Conservation (phyloP, 495 filamentous ascomycete genomes). For the Penicillium cinerascens region DNA sequence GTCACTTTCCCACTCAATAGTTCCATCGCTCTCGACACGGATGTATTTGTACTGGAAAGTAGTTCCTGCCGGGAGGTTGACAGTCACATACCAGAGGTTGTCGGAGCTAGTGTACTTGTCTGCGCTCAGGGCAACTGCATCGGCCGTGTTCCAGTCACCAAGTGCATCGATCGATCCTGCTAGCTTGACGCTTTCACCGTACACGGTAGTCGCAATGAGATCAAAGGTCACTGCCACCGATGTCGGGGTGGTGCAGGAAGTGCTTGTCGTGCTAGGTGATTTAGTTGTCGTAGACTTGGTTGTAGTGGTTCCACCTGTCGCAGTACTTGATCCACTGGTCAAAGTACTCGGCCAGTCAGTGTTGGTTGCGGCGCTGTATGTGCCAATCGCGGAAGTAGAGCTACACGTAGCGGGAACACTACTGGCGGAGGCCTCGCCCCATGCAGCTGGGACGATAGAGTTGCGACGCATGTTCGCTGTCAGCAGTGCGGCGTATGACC, state of each 20-base stretch:
- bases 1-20: slow-evolving; percentile 60
- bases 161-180: slow-evolving; percentile 52
- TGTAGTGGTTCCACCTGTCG: slow-evolving; percentile 28
- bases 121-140: slow-evolving; percentile 51
- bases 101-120: slow-evolving; percentile 51
- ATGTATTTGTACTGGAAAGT: slow-evolving; percentile 68
- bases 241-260: slow-evolving; percentile 40
- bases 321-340: slow-evolving; percentile 31
- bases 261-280: slow-evolving; percentile 10
- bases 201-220: slow-evolving; percentile 48
- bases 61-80: slow-evolving; percentile 50
- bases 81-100: slow-evolving; percentile 54
- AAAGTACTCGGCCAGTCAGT: slow-evolving; percentile 54
- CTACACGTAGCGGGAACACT: slow-evolving; percentile 54
- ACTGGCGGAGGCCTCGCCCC: slow-evolving; percentile 49
- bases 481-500: slow-evolving; percentile 51
- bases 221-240: slow-evolving; percentile 59
- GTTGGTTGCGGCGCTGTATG: slow-evolving; percentile 54
- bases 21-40: slow-evolving; percentile 49
- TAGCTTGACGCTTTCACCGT: slow-evolving; percentile 58
- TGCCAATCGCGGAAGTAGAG: slow-evolving; percentile 50
- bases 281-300: slow-evolving; percentile 30
- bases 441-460: slow-evolving; percentile 51
- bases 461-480: slow-evolving; percentile 48
- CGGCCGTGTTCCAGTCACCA: slow-evolving; percentile 53